Percentiles rank a stretch among this genome's conserved stretches.
phyloP scores from a whole-genome alignment of 2,329 filamentous ascomycete genomes.

The Pseudogymnoascus sp. region DNA sequence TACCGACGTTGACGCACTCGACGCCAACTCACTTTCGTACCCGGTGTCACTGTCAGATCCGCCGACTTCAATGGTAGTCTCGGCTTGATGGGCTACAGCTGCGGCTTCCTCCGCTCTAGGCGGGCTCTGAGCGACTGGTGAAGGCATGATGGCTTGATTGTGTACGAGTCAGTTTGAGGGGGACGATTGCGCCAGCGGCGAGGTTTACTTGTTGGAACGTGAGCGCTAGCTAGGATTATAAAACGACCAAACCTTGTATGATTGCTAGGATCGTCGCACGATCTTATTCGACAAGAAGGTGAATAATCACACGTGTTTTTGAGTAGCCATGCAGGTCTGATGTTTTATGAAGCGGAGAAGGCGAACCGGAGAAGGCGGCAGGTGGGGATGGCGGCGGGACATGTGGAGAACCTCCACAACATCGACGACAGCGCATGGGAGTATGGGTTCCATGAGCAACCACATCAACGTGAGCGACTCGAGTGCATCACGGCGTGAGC shows the following conservation, averaged over 20 bases:
- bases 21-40: conserved; percentile 8
- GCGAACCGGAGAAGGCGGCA: background rate
- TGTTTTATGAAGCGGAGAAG: background rate
- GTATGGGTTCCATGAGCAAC: background rate
- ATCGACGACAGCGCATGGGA: background rate
- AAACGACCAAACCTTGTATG: background rate
- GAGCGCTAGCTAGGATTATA: background rate
- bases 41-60: background rate
- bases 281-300: background rate
- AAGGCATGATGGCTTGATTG: background rate
- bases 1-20: conserved; percentile 16
- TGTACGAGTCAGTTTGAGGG: background rate
- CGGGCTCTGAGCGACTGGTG: background rate
- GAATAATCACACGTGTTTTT: background rate
- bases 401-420: background rate
- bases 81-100: background rate
- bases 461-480: background rate
- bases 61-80: background rate
- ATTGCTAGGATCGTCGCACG: background rate
- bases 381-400: background rate
- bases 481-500: background rate
- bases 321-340: background rate
- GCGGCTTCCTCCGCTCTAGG: background rate
- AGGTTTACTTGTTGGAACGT: background rate
- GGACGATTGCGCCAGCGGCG: background rate